These are phyloP conservation scores for Juncus inflexus DNA, from an alignment of 176 grass and related monocot genomes.

Conservation along the genomic window DNA sequence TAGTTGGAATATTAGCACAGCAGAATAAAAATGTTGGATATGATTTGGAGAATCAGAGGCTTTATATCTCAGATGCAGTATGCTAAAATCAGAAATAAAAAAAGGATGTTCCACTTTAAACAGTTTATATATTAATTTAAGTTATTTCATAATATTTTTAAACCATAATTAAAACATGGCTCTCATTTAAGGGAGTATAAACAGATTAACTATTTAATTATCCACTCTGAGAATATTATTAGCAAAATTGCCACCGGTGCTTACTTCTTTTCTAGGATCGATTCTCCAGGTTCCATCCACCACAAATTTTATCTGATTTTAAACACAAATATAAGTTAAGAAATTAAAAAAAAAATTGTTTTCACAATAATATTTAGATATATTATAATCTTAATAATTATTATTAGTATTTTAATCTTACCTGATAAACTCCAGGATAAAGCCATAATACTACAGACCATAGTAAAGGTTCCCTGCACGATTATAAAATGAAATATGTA, in stretches of 20 bases:
- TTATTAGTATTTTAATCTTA: conserved; percentile 14
- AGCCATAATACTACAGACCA: conserved; percentile 41
- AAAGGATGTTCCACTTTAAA: no score
- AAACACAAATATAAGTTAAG: conserved; percentile 1
- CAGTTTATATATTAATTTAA: no score
- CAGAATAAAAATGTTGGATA: conserved; percentile 22
- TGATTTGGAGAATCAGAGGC: conserved; percentile 28
- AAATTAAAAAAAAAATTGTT: neutral
- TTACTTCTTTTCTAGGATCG: conserved; percentile 28
- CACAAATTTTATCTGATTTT: conserved; percentile 47
- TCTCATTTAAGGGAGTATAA: neutral
- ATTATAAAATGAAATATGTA: conserved; percentile 9
- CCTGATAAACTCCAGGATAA: conserved; percentile 52
- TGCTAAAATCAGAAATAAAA: neutral
- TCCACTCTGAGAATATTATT: conserved; percentile 46
- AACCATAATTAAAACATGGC: neutral
- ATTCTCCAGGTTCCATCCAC: conserved; percentile 43
- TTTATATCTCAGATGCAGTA: conserved; percentile 5
- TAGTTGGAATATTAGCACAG: conserved; percentile 22
- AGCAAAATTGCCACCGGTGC: conserved; percentile 26
- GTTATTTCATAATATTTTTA: no score
- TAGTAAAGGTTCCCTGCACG: conserved; percentile 27
- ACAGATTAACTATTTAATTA: neutral
- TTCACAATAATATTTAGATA: neutral
- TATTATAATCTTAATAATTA: neutral